These are phyloP conservation scores for Fusarium sp. DNA, from an alignment of 2,329 filamentous ascomycete genomes.

Conservation along the genomic window DNA sequence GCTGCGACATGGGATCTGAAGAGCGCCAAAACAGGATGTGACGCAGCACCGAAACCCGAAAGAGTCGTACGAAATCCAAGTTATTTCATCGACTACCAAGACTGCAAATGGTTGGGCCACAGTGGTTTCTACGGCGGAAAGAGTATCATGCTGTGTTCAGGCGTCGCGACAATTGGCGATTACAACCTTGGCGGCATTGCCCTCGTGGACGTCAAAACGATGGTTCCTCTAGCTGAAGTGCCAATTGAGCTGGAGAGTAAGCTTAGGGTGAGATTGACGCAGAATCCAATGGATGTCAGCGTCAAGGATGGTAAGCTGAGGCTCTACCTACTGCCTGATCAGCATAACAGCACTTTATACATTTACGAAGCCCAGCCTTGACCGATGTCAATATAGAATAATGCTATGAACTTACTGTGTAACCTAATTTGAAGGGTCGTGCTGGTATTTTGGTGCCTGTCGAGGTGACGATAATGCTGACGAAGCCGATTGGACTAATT, in stretches of 20 bases:
- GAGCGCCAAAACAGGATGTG: constrained; percentile 19
- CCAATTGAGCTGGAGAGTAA: constrained; percentile 53
- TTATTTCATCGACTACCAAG: constrained; percentile 59
- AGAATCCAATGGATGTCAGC: constrained; percentile 58
- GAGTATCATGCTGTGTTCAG: constrained; percentile 57
- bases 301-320: constrained; percentile 54
- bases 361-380: constrained; percentile 52
- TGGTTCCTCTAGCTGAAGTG: constrained; percentile 56
- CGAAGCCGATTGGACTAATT: constrained; percentile 7
- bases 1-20: constrained; percentile 49
- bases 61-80: constrained; percentile 48
- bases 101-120: constrained; percentile 59
- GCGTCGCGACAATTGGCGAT: constrained; percentile 50
- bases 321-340: constrained; percentile 58
- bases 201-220: constrained; percentile 54
- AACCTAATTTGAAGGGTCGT: not conserved
- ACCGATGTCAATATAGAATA: not conserved
- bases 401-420: not conserved
- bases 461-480: constrained; percentile 3
- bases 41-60: constrained; percentile 23
- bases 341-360: constrained; percentile 56
- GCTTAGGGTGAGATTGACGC: constrained; percentile 51
- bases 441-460: constrained; percentile 22
- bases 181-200: constrained; percentile 55
- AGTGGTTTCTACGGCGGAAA: constrained; percentile 46